Evolutionary conservation across 2,329 filamentous ascomycete genomes (phyloP), one percentile per base, ranked within the genome.

Genomic region (Botrytis porri): DNA sequence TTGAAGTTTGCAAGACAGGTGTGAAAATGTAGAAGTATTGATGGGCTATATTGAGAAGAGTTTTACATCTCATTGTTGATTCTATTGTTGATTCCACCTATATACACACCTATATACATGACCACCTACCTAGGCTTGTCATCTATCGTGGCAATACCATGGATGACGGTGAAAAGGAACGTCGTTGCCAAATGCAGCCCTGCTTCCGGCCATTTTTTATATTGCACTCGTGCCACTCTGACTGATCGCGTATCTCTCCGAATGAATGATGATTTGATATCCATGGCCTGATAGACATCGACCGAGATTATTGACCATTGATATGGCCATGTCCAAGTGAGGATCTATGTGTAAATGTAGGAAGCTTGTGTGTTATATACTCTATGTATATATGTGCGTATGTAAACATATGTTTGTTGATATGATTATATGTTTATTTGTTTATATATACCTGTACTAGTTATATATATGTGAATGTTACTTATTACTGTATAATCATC

Each of bases 211-310:
- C 64, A 51, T 35, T 37, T 51, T 45, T 35, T 51, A 7, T 8
- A 39, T 48, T 51, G 41, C 48, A 29, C 64, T 51, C 64, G 64
- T 66, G 64, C 64, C 64, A 66, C 37, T 45, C 29, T 16, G 25
- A 61, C 12, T 39, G 35, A 61, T 39, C 25, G 32, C 20, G 35
- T 25, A 37, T 37, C 22, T 35, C 18, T 60, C 20, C 0, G 43
- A 22, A 22, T 22, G 43, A 45, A 20, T 20, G 54, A 32, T 59
- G 54, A 20, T 20, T 32, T 59, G 54, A 35, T 35, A 4, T 35
- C 5, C 25, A 60, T 60, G 57, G 35, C 12, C 20, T 60, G 57
- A n/a, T 51, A 14, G 22, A 51, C 22, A 25, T 12, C 45, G 45
- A 12, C 45, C 45, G 22, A 51, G 22, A 54, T 54, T 16, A 54